A percentile compares a stretch with the other conserved stretches of the same genome.
Conservation (phyloP, 2,329 filamentous ascomycete species). For the Zymoseptoria pseudotritici region DNA sequence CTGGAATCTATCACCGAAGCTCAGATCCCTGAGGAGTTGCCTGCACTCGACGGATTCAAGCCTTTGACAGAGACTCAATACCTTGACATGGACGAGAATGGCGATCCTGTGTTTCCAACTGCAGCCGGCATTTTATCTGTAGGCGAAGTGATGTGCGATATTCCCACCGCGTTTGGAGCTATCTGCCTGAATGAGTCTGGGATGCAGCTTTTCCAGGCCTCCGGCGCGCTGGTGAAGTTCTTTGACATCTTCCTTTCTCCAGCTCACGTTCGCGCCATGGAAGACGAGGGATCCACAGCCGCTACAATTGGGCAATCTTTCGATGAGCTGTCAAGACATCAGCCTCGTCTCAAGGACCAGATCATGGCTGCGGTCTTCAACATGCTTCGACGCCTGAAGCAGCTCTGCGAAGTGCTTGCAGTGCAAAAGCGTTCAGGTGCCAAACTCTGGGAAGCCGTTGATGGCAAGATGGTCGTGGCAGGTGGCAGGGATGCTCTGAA, state of each 20-base stretch:
- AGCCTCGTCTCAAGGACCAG: conserved; percentile 70
- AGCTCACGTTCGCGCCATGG: conserved; percentile 77
- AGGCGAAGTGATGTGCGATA: conserved; percentile 75
- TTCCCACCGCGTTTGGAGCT: conserved; percentile 83
- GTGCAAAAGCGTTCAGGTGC: conserved; percentile 64
- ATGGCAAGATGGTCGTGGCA: conserved; percentile 38
- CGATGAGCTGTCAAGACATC: conserved; percentile 90
- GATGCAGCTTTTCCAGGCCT: conserved; percentile 78
- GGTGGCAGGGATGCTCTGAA: conserved; percentile 29
- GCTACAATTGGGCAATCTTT: conserved; percentile 73
- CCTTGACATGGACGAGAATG: conserved; percentile 12
- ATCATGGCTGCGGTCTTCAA: conserved; percentile 81
- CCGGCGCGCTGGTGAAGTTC: conserved; percentile 74
- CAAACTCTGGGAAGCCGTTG: conserved; percentile 55
- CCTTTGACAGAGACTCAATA: conserved; percentile 3
- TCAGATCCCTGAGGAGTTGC: conserved; percentile 19
- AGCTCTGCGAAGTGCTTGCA: conserved; percentile 65
- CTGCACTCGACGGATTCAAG: conserved; percentile 18
- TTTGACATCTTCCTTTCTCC: conserved; percentile 96
- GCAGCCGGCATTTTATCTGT: conserved; percentile 69
- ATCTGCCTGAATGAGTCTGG: conserved; percentile 87
- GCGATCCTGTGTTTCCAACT: conserved; percentile 20
- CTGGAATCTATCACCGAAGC: conserved; percentile 64
- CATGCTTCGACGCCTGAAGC: conserved; percentile 76
- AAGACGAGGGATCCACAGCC: conserved; percentile 59